Conservation (phyloP, 371 early-diverging fungal genomes). For the Apophysomyces ossiformis region DNA sequence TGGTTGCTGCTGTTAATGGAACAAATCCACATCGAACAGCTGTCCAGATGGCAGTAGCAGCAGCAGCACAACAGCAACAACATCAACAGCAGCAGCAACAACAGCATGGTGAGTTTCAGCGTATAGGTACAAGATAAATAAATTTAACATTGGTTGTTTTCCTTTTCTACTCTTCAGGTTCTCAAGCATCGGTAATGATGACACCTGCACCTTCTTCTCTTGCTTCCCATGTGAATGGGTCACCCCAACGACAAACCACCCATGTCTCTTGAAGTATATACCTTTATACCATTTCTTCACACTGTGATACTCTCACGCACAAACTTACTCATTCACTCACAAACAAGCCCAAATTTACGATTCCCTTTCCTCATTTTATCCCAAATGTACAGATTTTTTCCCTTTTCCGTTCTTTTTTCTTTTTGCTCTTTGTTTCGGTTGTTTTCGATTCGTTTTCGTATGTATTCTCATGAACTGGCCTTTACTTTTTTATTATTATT, state of each 20-base stretch:
- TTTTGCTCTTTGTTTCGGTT: background rate
- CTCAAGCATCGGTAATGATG: background rate
- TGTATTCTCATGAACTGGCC: conserved; percentile 5
- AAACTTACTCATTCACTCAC: background rate
- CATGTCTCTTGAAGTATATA: background rate
- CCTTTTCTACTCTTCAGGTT: background rate
- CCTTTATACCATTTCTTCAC: background rate
- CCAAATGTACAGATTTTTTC: conserved; percentile 1
- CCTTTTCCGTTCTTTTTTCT: too few relatives aligned
- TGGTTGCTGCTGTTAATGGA: conserved; percentile 46
- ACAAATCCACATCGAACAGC: conserved; percentile 32
- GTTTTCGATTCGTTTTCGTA: conserved; percentile 1
- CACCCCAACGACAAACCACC: conserved; percentile 2
- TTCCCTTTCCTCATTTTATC: background rate
- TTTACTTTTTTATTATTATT: too few relatives aligned
- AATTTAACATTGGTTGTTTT: too few relatives aligned
- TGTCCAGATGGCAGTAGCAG: conserved; percentile 42
- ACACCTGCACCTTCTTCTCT: background rate
- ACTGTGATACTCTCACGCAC: background rate
- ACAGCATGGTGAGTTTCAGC: background rate
- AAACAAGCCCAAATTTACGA: background rate
- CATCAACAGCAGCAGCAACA: background rate
- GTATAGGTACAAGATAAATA: too few relatives aligned
- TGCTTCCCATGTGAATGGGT: conserved; percentile 5
- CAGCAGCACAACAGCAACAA: conserved; percentile 32